These are phyloP conservation scores for Corymbia maculata DNA, from an alignment of 345 rosid genomes.

Conservation along the genomic window DNA sequence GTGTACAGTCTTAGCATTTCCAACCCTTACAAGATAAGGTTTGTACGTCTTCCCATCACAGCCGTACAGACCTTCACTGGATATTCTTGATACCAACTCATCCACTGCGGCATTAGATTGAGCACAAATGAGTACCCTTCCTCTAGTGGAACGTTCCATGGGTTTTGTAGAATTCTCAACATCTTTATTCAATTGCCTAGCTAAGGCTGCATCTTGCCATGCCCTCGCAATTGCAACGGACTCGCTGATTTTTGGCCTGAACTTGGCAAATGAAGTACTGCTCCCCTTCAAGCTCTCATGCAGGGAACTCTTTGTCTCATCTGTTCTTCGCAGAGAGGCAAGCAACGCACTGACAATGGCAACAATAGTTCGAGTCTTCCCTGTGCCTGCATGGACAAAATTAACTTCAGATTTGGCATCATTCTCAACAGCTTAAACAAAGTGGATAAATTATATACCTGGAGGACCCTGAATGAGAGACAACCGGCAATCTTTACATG, in stretches of 20 bases:
- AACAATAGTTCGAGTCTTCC: constrained; percentile 91
- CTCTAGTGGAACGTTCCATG: constrained; percentile 36
- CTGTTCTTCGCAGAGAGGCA: constrained; percentile 35
- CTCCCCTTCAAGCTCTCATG: constrained; percentile 24
- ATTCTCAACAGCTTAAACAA: neutral
- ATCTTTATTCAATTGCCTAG: constrained; percentile 62
- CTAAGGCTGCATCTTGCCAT: constrained; percentile 98
- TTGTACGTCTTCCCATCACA: constrained; percentile 78
- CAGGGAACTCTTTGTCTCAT: constrained; percentile 14
- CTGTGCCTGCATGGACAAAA: constrained; percentile 49
- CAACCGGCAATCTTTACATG: constrained; percentile 48
- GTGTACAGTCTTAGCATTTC: constrained; percentile 87
- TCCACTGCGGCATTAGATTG: constrained; percentile 99
- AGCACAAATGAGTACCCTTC: constrained; percentile 89
- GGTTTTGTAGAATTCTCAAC: constrained; percentile 28
- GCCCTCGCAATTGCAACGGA: constrained; percentile 73
- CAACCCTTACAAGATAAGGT: constrained; percentile 95
- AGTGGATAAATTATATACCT: constrained; percentile 30
- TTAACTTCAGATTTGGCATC: neutral
- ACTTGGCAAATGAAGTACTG: constrained; percentile 21
- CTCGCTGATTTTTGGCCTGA: constrained; percentile 49
- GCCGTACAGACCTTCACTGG: constrained; percentile 73
- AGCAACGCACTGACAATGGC: constrained; percentile 89
- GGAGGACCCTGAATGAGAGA: constrained; percentile 99
- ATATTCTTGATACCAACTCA: constrained; percentile 84